Base-by-base conservation (phyloP, 108 stramenopile species). In the Cyclotella kingstonii region DNA sequence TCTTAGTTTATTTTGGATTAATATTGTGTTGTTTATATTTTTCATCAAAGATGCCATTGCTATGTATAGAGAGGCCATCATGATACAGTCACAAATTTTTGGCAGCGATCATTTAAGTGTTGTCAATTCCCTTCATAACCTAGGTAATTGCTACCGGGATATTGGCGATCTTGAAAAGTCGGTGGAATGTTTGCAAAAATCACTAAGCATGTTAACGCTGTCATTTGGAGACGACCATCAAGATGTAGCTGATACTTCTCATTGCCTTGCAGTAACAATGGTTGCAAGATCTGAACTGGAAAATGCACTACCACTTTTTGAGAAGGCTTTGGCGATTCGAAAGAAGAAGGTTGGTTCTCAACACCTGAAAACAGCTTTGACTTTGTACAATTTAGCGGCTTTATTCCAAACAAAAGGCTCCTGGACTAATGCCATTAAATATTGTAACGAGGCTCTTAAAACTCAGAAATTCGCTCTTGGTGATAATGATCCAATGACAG, bases 231-330 rank as follows among this genome's bases (percentile, higher is more conserved):
- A 68, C 3, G 76, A 80, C 3, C 64, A 70, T 41, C 59, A 74
- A 58, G 63, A 63, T 50, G 71, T 80, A 15, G 79, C 79, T 2
- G 79, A 80, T 51, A 80, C 79, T 28, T 68, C 45, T 29, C 62
- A 77, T 42, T 71, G 76, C 35, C 60, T 80, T 28, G 79, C 68
- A 29, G 35, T 77, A 28, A 69, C 76, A 39, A 30, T 72, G 28
- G 60, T 47, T 21, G 18, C 47, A n/a, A 67, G 60, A 47, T 80
- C 64, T 29, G 76, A 80, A 52, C 25, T 76, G 17, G 51, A 72
- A 21, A 64, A 76, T 0, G 74, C 78, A 11, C 35, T 64, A 6
- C 27, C 31, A 9, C 59, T 60, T 33, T 77, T 76, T 35, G 69
- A 76, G 44, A 56, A 53, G 44, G 70, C 71, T 5, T 46, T 80